Evolutionary conservation across 495 filamentous ascomycete genomes (phyloP), one percentile per base, ranked within the genome.

Genomic region (Cudoniella acicularis): DNA sequence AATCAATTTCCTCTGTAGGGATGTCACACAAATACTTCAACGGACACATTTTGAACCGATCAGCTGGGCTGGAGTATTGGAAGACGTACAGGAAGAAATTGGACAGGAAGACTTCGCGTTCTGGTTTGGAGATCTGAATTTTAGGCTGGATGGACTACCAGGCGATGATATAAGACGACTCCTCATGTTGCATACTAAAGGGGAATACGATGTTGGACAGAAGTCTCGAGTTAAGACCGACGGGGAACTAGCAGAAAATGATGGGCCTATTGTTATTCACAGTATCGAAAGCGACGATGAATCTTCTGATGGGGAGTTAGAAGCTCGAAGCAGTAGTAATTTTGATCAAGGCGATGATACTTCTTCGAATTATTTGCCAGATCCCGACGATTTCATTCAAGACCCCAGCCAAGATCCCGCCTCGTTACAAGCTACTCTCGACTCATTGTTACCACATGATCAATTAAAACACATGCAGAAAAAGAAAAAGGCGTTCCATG

Each of bases 51-150:
- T 98, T 67, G 80, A 86, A 3, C 83, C 90, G 1, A 78, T 93
- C 17, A 75, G 76, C 43, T 73, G 84, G 52, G 77, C 79, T 2
- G 78, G 81, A 10, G 77, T 85, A 10, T 76, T 72, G 9, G 76
- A 80, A 26, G 77, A 79, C 30, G 70, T 70, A 0, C 74, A 73
- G 10, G 90, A 96, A 60, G 75, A 73, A n/a, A 86, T 99, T 59
- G 92, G 91, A 1, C 86, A 91, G 48, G 91, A 93, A 60, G 94
- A 98, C 68, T 92, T 96, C 72, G 81, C 86, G 1, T 96, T 98
- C 64, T 97, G 92, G 90, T 91, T 96, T 69, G 95, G 95, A 20
- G 95, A 99, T 71, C 78, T 99, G 9, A 99, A 99, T 71, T 99
- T 96, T 66, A 81, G 95, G 30, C 77, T 99, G 0, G 91, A 96